Base-by-base conservation (phyloP, 805 yeast species). In the Cyberlindnera maritima region DNA sequence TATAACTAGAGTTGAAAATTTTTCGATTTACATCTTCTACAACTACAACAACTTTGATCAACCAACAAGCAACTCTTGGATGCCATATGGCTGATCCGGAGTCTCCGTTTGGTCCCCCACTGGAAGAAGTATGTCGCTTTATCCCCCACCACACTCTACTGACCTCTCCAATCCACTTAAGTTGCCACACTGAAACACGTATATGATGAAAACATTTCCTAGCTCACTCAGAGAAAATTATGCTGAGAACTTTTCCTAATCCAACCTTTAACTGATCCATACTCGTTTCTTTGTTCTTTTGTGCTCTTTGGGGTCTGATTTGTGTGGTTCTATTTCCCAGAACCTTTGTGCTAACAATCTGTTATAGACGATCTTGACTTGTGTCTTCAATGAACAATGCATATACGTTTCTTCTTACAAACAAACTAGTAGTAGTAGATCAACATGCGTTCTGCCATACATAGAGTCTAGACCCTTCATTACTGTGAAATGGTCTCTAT, bases 211-310 rank as follows among this genome's bases (percentile, higher is more conserved):
- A 55, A 55, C 52, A 41, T 50, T 52, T 45, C 58, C 53, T 56
- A 55, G 58, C 58, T 55, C 58, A 55, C 58, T 55, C 58, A 46
- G 52, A 55, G 58, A 37, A 39, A 42, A 36, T 47, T 38, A 53
- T 39, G 49, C 54, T 55, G 56, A 53, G 53, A 55, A 53, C 44
- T 44, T 36, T 39, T 34, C 46, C 50, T 43, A 42, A 44, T 44
- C 46, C 49, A 47, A 54, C 51, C 57, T 50, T 40, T 43, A 49
- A 47, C 56, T 45, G 48, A 45, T 15, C 29, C 4, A 34, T 8
- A 23, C 32, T 28, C 23, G 25, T 26, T 14, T 33, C 18, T 17
- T 21, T 21, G 20, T 15, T 29, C 8, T n/a, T 28, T 14, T n/a
- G 17, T 26, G 36, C 28, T 35, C 8, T n/a, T 28, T 14, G 14